A percentile compares a stretch with the other conserved stretches of the same genome.
These are phyloP conservation scores for Pleurotus platypus DNA, from an alignment of 768 basidiomycete genomes.

Conservation along the genomic window DNA sequence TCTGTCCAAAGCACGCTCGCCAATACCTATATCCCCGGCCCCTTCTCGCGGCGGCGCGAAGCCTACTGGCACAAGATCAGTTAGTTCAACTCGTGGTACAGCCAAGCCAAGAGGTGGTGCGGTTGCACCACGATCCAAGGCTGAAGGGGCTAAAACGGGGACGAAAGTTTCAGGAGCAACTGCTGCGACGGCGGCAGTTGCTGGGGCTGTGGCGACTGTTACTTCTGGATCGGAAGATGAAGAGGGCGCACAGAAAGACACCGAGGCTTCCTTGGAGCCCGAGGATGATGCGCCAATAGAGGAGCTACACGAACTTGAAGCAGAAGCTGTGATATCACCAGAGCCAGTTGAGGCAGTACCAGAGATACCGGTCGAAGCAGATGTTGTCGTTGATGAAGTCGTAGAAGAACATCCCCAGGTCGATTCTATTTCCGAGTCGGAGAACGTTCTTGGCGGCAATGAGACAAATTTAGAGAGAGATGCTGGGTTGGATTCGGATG, in stretches of 20 bases:
- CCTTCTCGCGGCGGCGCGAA: slow-evolving; percentile 21
- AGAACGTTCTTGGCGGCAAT: background rate
- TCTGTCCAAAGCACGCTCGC: slow-evolving; percentile 52
- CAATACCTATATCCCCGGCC: slow-evolving; percentile 27
- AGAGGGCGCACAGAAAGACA: background rate
- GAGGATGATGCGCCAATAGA: slow-evolving; percentile 9
- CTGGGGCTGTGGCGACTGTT: slow-evolving; percentile 17
- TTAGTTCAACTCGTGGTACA: slow-evolving; percentile 22
- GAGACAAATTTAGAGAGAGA: too few species aligned
- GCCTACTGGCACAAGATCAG: slow-evolving; percentile 21
- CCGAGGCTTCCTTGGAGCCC: background rate
- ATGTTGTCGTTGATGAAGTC: background rate
- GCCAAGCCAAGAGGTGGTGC: slow-evolving; percentile 14
- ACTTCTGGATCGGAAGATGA: background rate
- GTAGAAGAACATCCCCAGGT: background rate
- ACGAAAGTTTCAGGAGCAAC: slow-evolving; percentile 12
- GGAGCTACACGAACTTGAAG: slow-evolving; percentile 6
- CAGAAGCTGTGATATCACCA: background rate
- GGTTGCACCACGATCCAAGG: slow-evolving; percentile 19
- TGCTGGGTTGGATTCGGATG: too few species aligned
- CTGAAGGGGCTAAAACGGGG: background rate
- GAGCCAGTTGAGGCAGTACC: background rate
- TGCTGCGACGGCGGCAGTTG: slow-evolving; percentile 14
- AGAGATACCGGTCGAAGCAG: background rate
- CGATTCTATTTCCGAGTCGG: background rate